phyloP scores from a whole-genome alignment of 2,329 filamentous ascomycete species.

The Talaromyces verruculosus region DNA sequence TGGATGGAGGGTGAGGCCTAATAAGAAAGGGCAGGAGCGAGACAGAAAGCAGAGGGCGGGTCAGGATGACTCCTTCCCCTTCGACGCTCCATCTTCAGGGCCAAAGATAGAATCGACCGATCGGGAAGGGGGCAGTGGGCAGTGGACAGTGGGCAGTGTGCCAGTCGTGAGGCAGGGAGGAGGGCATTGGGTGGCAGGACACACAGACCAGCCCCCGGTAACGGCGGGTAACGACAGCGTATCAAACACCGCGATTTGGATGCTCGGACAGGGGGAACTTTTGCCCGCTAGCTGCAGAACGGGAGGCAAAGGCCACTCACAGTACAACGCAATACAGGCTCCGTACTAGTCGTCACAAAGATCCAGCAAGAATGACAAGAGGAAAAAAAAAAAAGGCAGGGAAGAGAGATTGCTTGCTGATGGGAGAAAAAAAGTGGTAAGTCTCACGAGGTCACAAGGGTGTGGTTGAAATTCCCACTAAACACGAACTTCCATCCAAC shows the following conservation, averaged over 20 bases:
- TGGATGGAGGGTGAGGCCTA: slow-evolving; percentile 8
- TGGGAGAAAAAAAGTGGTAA: slow-evolving; percentile 2
- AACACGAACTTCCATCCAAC: slow-evolving; percentile 9
- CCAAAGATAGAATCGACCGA: slow-evolving; percentile 25
- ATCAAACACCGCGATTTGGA: neutral
- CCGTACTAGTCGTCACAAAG: slow-evolving; percentile 10
- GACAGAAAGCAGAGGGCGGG: slow-evolving; percentile 9
- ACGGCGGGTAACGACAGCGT: slow-evolving; percentile 10
- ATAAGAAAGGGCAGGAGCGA: slow-evolving; percentile 7
- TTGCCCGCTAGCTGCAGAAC: neutral
- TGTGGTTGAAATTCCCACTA: slow-evolving; percentile 6
- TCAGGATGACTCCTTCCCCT: slow-evolving; percentile 14
- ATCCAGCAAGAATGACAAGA: neutral
- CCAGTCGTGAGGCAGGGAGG: slow-evolving; percentile 22
- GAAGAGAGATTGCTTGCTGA: slow-evolving; percentile 2
- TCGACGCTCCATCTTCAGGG: slow-evolving; percentile 19
- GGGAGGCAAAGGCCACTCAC: slow-evolving; percentile 2
- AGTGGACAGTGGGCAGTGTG: neutral
- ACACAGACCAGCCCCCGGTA: slow-evolving; percentile 19
- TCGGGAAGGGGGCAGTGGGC: slow-evolving; percentile 10
- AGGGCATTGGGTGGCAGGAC: slow-evolving; percentile 21
- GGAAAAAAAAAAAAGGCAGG: neutral
- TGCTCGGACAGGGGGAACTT: neutral
- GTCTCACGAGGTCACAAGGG: slow-evolving; percentile 17
- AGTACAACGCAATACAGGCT: neutral